Percentiles rank a stretch among this genome's conserved stretches.
Evolutionary conservation across 257 asterid genomes (phyloP).

Genomic region (Capsicum pubescens): DNA sequence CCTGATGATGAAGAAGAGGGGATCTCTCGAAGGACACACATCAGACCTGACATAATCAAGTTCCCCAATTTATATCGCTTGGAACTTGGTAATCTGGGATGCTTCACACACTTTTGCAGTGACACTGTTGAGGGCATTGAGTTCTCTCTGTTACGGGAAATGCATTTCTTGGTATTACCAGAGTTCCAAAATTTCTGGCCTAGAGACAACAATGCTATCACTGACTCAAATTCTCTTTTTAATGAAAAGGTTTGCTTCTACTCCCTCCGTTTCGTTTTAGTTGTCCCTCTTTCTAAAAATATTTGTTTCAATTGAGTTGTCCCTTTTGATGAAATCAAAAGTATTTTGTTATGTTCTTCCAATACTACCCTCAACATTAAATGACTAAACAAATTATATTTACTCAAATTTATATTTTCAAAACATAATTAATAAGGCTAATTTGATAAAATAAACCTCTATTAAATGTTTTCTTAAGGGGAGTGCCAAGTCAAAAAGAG

Average conservation of each 20-base stretch:
- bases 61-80: background rate
- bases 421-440: too few relatives aligned
- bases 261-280: too few relatives aligned
- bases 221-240: background rate
- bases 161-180: fast-evolving
- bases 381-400: too few relatives aligned
- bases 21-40: background rate
- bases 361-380: too few relatives aligned
- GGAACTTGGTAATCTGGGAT: fast-evolving
- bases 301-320: too few relatives aligned
- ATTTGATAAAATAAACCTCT: too few relatives aligned
- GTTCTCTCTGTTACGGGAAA: background rate
- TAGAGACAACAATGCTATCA: background rate
- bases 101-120: background rate
- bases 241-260: background rate
- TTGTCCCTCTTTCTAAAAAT: too few relatives aligned
- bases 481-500: too few relatives aligned
- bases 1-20: background rate
- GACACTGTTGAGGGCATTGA: background rate
- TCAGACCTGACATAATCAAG: background rate
- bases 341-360: too few relatives aligned
- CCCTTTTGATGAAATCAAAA: too few relatives aligned
- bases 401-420: too few relatives aligned
- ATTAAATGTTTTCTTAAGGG: too few relatives aligned
- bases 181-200: background rate